Base-by-base conservation (phyloP, 75 land plant genomes). In the Sequoia sempervirens region DNA sequence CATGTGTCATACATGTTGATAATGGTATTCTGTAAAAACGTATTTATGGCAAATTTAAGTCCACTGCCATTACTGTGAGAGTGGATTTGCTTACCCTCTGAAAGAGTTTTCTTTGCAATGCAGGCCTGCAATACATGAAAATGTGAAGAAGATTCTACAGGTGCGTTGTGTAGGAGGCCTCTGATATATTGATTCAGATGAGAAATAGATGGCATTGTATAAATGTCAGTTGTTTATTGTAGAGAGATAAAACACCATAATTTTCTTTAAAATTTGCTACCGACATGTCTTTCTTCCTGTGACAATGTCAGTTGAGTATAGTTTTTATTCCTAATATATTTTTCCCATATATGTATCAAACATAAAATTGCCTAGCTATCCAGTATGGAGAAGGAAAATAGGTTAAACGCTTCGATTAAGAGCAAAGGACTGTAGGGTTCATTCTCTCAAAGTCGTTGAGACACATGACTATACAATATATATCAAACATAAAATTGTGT, bases 1-100 rank as follows among this genome's bases (percentile, higher is more conserved):
- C 85, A 90, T 69, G 83, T 86, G 41, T 32, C 66, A 68, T 92
- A 92, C 28, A 17, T 78, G 47, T 61, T 61, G 66, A 61, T 61
- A 61, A 61, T 23, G 26, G 26, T 61, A 26, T 61, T 61, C n/a
- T 61, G 66, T 20, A 61, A 61, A 61, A 61, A 61, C 4, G 66
- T 23, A 7, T 61, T 61, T 61, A 7, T 7, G n/a, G n/a, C 66
- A 23, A 61, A 23, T 61, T 23, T 61, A 6, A 20, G 7, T 5
- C 66, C n/a, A 28, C 66, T 61, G 36, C 36, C 5, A 23, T 5
- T 61, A 8, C 23, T 26, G n/a, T 61, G 64, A 17, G 64, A 61
- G 28, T 61, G 66, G n/a, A 61, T 23, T 61, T 61, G 66, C 9
- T 61, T 61, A 61, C 66, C 8, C 28, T 61, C 66, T 23, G 66